Conservation (phyloP, 345 rosid species). For the Eucalyptus camaldulensis region DNA sequence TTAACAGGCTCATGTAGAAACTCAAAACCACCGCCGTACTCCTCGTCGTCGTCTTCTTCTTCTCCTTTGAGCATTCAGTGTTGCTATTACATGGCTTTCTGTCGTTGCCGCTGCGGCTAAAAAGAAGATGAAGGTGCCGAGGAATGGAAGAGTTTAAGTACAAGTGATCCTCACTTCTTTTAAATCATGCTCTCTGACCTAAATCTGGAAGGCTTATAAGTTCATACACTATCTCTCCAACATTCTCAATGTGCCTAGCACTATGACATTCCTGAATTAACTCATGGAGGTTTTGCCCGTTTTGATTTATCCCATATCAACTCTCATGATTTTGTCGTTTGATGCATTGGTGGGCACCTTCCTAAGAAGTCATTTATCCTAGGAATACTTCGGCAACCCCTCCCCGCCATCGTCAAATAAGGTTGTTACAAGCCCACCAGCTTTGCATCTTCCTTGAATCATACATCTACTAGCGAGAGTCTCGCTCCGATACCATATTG, state of each 20-base stretch:
- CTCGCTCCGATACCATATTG: no score
- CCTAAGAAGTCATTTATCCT: no score
- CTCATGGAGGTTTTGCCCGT: no score
- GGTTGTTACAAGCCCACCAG: no score
- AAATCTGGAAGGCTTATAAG: neutral
- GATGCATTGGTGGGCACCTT: no score
- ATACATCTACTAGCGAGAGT: no score
- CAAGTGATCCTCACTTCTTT: neutral
- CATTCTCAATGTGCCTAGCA: neutral
- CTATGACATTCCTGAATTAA: no score
- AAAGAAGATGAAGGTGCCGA: neutral
- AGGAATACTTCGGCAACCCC: no score
- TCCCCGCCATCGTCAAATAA: fast-evolving
- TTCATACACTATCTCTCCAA: neutral
- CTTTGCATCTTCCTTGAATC: no score
- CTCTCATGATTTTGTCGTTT: no score
- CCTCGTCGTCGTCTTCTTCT: neutral
- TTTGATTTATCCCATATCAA: no score
- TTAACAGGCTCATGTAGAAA: neutral
- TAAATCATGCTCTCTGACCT: neutral
- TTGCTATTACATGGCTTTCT: neutral
- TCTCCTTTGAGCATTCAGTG: neutral
- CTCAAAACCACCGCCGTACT: neutral
- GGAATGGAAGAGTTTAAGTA: neutral
- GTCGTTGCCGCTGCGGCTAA: neutral